Percentiles rank a stretch among this genome's conserved stretches.
Conservation (phyloP, 176 grass and related monocot genomes). For the Cenchrus fungigraminus region DNA sequence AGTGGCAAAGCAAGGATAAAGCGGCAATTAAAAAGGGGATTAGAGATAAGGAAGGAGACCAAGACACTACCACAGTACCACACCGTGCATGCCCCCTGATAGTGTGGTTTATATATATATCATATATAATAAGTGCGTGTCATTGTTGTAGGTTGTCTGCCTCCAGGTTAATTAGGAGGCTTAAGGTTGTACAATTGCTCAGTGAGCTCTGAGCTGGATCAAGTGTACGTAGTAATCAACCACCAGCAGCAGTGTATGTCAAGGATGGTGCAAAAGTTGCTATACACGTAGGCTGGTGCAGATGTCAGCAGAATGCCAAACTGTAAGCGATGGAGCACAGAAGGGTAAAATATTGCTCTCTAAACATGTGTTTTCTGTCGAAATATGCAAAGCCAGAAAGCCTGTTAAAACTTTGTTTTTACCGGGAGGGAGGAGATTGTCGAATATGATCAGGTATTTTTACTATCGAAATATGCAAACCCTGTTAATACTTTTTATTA, state of each 20-base stretch:
- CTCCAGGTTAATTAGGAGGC: too few species aligned
- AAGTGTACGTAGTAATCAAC: neutral
- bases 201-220: neutral
- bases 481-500: too few species aligned
- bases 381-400: too few species aligned
- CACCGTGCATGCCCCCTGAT: neutral
- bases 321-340: too few species aligned
- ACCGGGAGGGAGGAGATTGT: too few species aligned
- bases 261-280: neutral
- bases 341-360: too few species aligned
- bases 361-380: too few species aligned
- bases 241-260: neutral
- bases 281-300: neutral
- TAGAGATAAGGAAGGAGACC: neutral
- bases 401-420: too few species aligned
- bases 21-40: neutral
- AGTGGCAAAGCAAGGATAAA: neutral
- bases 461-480: too few species aligned
- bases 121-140: neutral
- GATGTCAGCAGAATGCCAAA: too few species aligned
- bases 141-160: neutral
- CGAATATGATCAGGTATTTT: too few species aligned
- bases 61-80: neutral
- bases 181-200: neutral
- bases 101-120: neutral